phyloP scores from a whole-genome alignment of 257 asterid genomes.

The Penstemon barbatus region DNA sequence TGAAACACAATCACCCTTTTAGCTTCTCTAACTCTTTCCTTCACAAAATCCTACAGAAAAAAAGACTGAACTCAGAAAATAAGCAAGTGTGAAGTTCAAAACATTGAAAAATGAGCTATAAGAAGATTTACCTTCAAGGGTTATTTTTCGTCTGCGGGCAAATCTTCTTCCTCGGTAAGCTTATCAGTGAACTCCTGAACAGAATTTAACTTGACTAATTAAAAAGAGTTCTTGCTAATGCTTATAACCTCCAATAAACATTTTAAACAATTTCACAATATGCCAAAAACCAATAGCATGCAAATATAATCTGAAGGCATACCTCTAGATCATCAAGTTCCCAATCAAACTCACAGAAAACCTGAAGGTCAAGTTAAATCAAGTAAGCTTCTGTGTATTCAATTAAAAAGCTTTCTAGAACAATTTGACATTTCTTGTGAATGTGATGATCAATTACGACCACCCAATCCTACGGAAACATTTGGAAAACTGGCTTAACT shows the following conservation, averaged over 20 bases:
- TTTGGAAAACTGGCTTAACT: slow-evolving; percentile 6
- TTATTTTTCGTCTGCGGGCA: slow-evolving; percentile 65
- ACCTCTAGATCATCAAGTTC: slow-evolving; percentile 88
- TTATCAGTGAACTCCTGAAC: slow-evolving; percentile 53
- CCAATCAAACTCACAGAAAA: slow-evolving; percentile 89
- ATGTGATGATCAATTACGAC: background rate
- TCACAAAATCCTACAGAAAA: slow-evolving; percentile 56
- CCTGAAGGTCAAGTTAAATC: slow-evolving; percentile 46
- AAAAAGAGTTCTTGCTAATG: background rate
- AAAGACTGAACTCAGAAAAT: background rate
- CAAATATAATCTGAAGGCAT: slow-evolving; percentile 29
- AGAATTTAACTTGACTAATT: slow-evolving; percentile 10
- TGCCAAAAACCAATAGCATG: background rate
- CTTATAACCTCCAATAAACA: background rate
- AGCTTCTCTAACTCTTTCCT: slow-evolving; percentile 78
- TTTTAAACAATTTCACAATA: background rate
- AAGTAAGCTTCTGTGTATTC: slow-evolving; percentile 21
- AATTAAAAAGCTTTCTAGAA: background rate
- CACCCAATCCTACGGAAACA: slow-evolving; percentile 20
- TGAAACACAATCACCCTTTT: slow-evolving; percentile 35
- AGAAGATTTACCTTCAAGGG: slow-evolving; percentile 59
- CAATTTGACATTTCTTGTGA: background rate
- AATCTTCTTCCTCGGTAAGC: slow-evolving; percentile 59
- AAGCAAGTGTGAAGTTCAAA: background rate
- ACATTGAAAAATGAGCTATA: slow-evolving; percentile 12